phyloP scores from a whole-genome alignment of 495 filamentous ascomycete species.

The Annulohypoxylon nitens region DNA sequence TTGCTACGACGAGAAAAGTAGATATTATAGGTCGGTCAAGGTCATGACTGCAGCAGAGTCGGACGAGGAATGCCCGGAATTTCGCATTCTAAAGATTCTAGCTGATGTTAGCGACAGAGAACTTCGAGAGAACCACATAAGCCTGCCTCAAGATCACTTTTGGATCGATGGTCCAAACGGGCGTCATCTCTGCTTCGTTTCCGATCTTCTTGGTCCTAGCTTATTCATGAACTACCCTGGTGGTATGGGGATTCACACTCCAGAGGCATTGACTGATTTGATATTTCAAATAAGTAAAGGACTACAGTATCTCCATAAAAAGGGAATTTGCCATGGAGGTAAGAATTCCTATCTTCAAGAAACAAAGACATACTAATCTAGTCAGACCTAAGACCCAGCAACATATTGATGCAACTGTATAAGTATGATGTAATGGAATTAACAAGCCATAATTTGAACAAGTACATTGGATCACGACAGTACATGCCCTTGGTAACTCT shows the following conservation, averaged over 20 bases:
- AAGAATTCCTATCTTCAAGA: neutral
- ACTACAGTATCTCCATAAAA: conserved; percentile 30
- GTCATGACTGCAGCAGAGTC: conserved; percentile 34
- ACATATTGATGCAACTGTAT: conserved; percentile 26
- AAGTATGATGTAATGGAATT: too few species aligned
- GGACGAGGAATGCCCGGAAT: conserved; percentile 26
- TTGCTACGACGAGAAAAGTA: conserved; percentile 54
- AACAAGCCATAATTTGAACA: too few species aligned
- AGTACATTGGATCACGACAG: too few species aligned
- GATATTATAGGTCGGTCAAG: conserved; percentile 40
- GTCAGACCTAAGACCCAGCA: conserved; percentile 30
- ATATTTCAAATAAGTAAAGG: conserved; percentile 32
- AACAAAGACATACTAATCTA: neutral
- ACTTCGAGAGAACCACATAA: conserved; percentile 28
- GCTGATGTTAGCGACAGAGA: neutral
- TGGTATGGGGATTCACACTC: conserved; percentile 25
- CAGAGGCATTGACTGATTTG: conserved; percentile 12
- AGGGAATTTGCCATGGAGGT: conserved; percentile 36
- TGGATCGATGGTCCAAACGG: conserved; percentile 57
- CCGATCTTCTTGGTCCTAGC: conserved; percentile 29
- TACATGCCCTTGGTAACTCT: too few species aligned
- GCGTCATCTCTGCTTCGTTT: conserved; percentile 53
- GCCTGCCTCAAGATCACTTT: conserved; percentile 49
- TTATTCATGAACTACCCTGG: conserved; percentile 10
- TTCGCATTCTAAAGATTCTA: conserved; percentile 33